Evolutionary conservation across 2,329 filamentous ascomycete genomes (phyloP).

Genomic region (Talaromyces sp.): DNA sequence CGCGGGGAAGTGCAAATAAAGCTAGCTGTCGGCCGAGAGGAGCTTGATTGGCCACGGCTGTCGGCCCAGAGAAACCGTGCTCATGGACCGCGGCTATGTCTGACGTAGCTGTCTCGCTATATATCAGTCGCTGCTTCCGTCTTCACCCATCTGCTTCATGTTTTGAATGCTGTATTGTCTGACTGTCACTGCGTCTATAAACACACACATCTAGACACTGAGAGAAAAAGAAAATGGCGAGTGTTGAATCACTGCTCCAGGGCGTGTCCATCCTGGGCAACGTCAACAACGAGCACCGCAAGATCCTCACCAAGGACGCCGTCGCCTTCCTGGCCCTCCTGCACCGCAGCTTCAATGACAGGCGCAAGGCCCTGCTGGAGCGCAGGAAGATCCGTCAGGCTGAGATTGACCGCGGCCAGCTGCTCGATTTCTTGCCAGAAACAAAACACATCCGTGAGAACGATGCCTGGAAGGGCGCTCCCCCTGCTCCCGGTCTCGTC

Average conservation of each 20-base stretch:
- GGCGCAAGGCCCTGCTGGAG: constrained; percentile 82
- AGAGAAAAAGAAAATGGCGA: constrained; percentile 49
- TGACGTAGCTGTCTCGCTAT: constrained; percentile 15
- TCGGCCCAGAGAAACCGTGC: background rate
- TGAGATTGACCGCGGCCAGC: constrained; percentile 81
- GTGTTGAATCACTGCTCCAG: constrained; percentile 71
- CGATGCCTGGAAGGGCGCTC: constrained; percentile 85
- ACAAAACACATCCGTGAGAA: constrained; percentile 94
- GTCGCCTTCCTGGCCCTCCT: constrained; percentile 89
- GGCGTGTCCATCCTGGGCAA: constrained; percentile 81
- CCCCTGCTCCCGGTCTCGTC: constrained; percentile 83
- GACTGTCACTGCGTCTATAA: background rate
- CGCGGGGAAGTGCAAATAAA: background rate
- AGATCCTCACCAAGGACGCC: constrained; percentile 88
- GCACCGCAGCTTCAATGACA: constrained; percentile 88
- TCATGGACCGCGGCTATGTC: constrained; percentile 19
- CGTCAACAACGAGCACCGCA: constrained; percentile 71
- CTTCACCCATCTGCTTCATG: background rate
- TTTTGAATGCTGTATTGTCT: background rate
- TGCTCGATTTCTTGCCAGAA: constrained; percentile 93
- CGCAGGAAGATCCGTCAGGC: constrained; percentile 80
- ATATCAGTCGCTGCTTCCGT: background rate
- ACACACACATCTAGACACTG: background rate
- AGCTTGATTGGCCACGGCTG: constrained; percentile 1
- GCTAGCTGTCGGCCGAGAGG: background rate